Evolutionary conservation across 225 moss, liverwort and hornwort genomes (phyloP).

Genomic region (Climacium dendroides): DNA sequence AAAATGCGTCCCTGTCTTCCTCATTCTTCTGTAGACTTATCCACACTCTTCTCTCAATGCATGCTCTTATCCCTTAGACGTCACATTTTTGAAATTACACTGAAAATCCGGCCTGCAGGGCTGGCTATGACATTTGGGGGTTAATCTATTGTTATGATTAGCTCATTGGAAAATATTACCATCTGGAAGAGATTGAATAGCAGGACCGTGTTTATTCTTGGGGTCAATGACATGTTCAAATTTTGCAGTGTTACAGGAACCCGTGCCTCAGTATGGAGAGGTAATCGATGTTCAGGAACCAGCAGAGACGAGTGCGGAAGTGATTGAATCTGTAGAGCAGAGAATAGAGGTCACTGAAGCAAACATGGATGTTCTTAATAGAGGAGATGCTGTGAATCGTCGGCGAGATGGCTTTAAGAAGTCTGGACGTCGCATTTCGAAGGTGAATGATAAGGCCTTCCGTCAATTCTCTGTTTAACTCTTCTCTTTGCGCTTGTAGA

Average conservation of each 20-base stretch:
- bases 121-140: neutral
- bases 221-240: neutral
- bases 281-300: neutral
- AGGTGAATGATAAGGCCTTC: slow-evolving; percentile 1
- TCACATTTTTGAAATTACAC: neutral
- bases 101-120: neutral
- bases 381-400: neutral
- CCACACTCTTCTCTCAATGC: neutral
- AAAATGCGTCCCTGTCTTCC: neutral
- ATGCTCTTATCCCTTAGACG: neutral
- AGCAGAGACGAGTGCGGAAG: neutral
- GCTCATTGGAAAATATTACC: neutral
- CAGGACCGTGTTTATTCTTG: neutral
- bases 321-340: slow-evolving; percentile 1
- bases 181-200: neutral
- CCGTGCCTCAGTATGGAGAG: neutral
- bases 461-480: neutral
- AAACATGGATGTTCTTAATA: neutral
- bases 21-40: neutral
- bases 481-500: neutral
- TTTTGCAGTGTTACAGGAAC: slow-evolving; percentile 23
- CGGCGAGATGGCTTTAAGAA: slow-evolving; percentile 5
- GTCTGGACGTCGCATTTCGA: slow-evolving; percentile 4
- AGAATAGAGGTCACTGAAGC: neutral
- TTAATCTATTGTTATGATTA: neutral